These are phyloP conservation scores for Adansonia digitata DNA, from an alignment of 345 rosid species.

Conservation along the genomic window DNA sequence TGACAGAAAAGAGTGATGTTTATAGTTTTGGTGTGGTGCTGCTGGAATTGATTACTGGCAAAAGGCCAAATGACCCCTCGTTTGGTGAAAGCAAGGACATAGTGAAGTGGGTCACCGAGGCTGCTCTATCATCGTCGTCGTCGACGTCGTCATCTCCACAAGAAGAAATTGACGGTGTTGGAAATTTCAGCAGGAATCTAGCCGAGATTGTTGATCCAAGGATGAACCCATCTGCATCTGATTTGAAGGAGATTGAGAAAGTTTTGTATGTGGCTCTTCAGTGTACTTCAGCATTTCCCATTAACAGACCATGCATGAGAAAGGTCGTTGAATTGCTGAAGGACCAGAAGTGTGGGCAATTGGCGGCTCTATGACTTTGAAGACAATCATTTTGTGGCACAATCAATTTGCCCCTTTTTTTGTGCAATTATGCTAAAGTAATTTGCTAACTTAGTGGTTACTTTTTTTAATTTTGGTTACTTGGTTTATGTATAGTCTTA, in stretches of 20 bases:
- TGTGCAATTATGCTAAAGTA: not conserved
- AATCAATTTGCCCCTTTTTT: not conserved
- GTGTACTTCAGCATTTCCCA: constrained; percentile 51
- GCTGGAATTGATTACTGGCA: constrained; percentile 57
- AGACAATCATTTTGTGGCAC: not conserved
- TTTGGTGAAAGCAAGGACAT: constrained; percentile 55
- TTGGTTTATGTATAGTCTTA: not conserved
- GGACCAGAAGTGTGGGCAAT: constrained; percentile 13
- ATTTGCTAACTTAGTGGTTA: not conserved
- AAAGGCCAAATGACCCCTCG: constrained; percentile 51
- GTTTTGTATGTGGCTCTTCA: constrained; percentile 50
- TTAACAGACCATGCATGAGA: constrained; percentile 64
- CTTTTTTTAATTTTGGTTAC: not conserved
- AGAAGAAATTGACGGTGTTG: not conserved
- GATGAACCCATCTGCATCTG: constrained; percentile 29
- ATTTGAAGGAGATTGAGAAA: constrained; percentile 45
- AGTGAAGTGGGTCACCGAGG: constrained; percentile 51
- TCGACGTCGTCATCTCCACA: constrained; percentile 13
- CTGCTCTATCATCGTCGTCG: constrained; percentile 21
- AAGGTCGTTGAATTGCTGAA: constrained; percentile 64
- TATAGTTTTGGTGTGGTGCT: constrained; percentile 67
- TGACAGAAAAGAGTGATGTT: constrained; percentile 58
- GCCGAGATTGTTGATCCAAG: constrained; percentile 42
- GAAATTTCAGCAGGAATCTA: constrained; percentile 10
- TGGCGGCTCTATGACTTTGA: not conserved